phyloP scores from a whole-genome alignment of 2,329 filamentous ascomycete genomes.

The Cytospora mali region DNA sequence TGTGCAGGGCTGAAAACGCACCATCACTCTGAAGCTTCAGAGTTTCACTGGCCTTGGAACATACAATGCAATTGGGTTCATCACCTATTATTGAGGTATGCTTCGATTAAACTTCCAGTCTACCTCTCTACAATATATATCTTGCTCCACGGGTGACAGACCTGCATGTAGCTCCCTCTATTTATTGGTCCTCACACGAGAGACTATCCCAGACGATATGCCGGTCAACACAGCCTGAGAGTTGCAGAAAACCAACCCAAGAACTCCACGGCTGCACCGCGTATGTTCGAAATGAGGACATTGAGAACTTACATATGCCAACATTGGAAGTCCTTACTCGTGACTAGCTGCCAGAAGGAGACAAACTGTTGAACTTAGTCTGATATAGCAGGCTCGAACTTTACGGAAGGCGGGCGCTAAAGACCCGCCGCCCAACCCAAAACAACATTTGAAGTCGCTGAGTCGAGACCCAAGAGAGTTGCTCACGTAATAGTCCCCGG shows the following conservation, averaged over 20 bases:
- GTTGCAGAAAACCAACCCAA: not conserved
- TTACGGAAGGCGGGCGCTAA: conserved; percentile 13
- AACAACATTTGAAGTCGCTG: not conserved
- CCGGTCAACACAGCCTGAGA: not conserved
- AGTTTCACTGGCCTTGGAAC: not conserved
- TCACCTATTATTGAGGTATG: not conserved
- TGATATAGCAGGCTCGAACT: not conserved
- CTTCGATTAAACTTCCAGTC: no score
- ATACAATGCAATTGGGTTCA: not conserved
- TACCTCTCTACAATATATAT: not conserved
- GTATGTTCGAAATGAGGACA: not conserved
- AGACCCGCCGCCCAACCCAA: conserved; percentile 6
- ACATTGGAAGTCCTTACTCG: not conserved
- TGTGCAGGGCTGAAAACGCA: conserved; percentile 3
- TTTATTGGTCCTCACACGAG: not conserved
- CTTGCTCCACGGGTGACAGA: not conserved
- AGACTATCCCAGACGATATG: not conserved
- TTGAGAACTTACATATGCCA: no score
- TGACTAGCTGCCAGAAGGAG: not conserved
- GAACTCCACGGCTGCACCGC: not conserved
- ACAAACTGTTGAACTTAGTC: not conserved
- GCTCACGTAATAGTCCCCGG: not conserved
- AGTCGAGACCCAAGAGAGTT: not conserved
- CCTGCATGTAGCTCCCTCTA: not conserved
- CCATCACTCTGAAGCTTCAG: not conserved